Conservation (phyloP, 108 stramenopile genomes). For the Licmophora abbreviata region DNA sequence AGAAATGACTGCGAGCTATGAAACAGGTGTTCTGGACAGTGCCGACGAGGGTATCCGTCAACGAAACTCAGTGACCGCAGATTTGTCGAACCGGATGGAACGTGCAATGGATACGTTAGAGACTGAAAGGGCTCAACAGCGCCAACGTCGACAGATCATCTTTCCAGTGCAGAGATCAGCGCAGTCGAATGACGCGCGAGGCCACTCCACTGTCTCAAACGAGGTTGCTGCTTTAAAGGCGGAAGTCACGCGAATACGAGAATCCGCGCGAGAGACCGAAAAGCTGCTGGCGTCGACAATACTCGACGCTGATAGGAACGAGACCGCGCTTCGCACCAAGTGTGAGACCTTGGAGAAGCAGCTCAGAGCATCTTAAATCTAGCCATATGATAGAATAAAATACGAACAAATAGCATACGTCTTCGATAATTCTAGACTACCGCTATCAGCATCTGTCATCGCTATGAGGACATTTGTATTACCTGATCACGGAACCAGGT, state of each 20-base stretch:
- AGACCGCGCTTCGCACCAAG: not conserved
- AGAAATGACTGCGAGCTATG: slow-evolving; percentile 22
- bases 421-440: not conserved
- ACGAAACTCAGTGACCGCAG: slow-evolving; percentile 37
- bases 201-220: too few species aligned
- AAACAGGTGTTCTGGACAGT: slow-evolving; percentile 15
- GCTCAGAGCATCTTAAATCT: not conserved
- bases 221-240: too few species aligned
- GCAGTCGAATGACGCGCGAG: too few species aligned
- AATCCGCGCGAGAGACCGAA: not conserved
- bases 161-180: slow-evolving; percentile 22
- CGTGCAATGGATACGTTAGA: slow-evolving; percentile 33
- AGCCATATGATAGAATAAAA: too few species aligned
- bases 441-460: not conserved
- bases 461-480: slow-evolving; percentile 4
- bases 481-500: slow-evolving; percentile 81
- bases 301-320: not conserved
- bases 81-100: slow-evolving; percentile 34
- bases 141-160: slow-evolving; percentile 47
- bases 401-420: too few species aligned
- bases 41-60: slow-evolving; percentile 21
- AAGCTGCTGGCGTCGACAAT: slow-evolving; percentile 2
- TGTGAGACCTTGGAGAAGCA: not conserved
- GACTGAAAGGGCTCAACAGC: slow-evolving; percentile 24
- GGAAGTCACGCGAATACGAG: slow-evolving; percentile 5